Evolutionary conservation across 768 basidiomycete species (phyloP), one percentile per base, ranked within the genome.

Genomic region (Termitomyces sp.): DNA sequence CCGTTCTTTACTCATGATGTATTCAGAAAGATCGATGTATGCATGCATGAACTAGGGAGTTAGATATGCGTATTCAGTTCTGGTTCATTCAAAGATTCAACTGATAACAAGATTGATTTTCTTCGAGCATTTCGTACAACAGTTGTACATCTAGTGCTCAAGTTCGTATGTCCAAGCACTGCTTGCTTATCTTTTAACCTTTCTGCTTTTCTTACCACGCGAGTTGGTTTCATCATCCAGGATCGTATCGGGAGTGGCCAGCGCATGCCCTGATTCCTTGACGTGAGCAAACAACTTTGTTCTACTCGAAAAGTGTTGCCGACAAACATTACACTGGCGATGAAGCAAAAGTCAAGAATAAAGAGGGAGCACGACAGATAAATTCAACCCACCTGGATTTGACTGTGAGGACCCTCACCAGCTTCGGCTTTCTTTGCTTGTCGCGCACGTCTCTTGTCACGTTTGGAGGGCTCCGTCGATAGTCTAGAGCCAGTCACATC

Each of bases 221-320:
- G 61, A 62, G 16, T 18, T 26, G 3, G 61, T 61, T 14, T 53
- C 38, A 14, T 41, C 58, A 49, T 70, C 67, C 4, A 62, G 67
- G 22, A 65, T 62, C n/a, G 40, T 20, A 41, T 67, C 70, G 32
- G 73, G 60, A 32, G 65, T 64, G 35, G 82, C 84, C 26, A 78
- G 67, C 7, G 90, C 89, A 70, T 94, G 92, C 2, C 87, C 89
- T 11, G 82, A 79, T 28, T 83, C 78, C 24, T 77, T 79, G 60
- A 94, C 79, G 66, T 94, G 92, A 30, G 70, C 71, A 63, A 94
- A 94, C 13, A 94, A 70, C 63, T 84, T 87, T 1, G 88, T 90
- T 61, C 83, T 84, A 66, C 84, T 90, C 3, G 76, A 65, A 65
- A 93, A 94, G 1, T 62, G 44, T 55, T 76, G 68, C n/a, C 72